Evolutionary conservation across 2,329 filamentous ascomycete species (phyloP).

Genomic region (Microsporum canis): DNA sequence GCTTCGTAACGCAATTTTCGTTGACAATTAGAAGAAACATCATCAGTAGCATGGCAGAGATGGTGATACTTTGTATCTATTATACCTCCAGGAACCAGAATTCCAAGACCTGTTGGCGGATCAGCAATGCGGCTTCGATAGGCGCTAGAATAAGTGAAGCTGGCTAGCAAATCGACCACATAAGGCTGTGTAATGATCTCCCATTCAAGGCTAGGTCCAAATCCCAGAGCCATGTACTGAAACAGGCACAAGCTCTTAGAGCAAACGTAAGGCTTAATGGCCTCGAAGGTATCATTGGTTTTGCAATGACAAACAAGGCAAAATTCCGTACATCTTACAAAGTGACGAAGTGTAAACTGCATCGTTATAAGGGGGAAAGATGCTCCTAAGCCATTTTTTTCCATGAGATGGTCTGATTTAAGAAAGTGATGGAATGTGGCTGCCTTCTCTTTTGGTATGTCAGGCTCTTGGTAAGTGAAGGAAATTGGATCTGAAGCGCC

Average conservation of each 20-base stretch:
- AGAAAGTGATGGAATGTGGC: constrained; percentile 36
- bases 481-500: constrained; percentile 9
- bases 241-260: constrained; percentile 64
- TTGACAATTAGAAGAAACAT: not conserved
- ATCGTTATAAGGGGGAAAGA: constrained; percentile 51
- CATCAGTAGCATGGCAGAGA: not conserved
- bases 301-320: constrained; percentile 74
- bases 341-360: constrained; percentile 66
- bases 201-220: constrained; percentile 75
- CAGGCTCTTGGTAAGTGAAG: constrained; percentile 15
- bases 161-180: constrained; percentile 74
- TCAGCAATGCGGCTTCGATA: constrained; percentile 33
- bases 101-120: constrained; percentile 47
- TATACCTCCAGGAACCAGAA: constrained; percentile 22
- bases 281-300: constrained; percentile 49
- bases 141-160: constrained; percentile 61
- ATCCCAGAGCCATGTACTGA: constrained; percentile 77
- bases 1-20: constrained; percentile 6
- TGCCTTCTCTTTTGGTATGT: constrained; percentile 17
- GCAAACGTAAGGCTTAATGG: constrained; percentile 57
- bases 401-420: constrained; percentile 40
- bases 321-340: constrained; percentile 72
- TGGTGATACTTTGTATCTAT: not conserved
- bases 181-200: constrained; percentile 68
- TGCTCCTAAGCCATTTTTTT: constrained; percentile 18